Evolutionary conservation across 1,139 yeast species (phyloP), one percentile per base, ranked within the genome.

Genomic region (Saccharomycopsis hybrid): DNA sequence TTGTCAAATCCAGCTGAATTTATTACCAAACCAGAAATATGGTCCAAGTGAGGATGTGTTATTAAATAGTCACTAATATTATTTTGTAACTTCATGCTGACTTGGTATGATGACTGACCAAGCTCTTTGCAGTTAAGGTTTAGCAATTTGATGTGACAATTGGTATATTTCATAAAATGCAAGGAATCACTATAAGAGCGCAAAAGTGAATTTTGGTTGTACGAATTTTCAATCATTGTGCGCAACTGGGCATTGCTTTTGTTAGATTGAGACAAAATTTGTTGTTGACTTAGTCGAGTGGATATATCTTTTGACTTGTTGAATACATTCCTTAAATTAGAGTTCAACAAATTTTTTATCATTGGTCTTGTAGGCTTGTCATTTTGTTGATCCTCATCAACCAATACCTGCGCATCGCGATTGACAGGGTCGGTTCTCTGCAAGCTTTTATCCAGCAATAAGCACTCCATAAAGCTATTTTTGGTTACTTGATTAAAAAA

Each of bases 21-120:
- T 48, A 88, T 66, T 1, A 83, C 78, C 48, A 88, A 62, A 1
- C 85, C 87, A 3, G 76, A 65, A 24, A 87, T 72, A 62, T 89
- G 97, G 64, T 89, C 97, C 49, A 88, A 63, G 64, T 89, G 97
- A 0, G 94, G 80, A 65, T 89, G 97, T 1, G 96, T 79, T 38
- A 89, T 73, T 47, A 85, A 72, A 54, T 77, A 78, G 33, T 73
- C 69, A 28, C 63, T 55, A 18, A 76, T 57, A n/a, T 65, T 59
- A 27, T 69, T 62, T 53, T 71, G 66, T 4, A 80, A 62, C 31
- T 58, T 56, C 11, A 57, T 57, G 1, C 60, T 54, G 1, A 61
- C 50, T 46, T 58, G 57, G 18, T 59, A 53, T 28, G 61, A 57
- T 3, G 65, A 60, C 32, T 53, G 43, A 9, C 54, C 48, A 28